phyloP scores from a whole-genome alignment of 176 grass and related monocot species.

The Alloteropsis semialata region DNA sequence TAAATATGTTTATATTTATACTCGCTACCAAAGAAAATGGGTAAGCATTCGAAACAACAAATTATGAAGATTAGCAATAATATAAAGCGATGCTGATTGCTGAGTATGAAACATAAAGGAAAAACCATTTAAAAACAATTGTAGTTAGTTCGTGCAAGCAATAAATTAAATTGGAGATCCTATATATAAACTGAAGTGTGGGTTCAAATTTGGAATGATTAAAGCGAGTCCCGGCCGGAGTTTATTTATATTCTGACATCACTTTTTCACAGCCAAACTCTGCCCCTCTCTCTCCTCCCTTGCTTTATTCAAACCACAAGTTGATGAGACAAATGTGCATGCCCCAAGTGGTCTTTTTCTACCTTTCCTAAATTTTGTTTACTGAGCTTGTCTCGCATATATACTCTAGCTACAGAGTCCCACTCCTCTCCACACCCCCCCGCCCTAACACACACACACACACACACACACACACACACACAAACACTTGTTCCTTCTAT shows the following conservation, averaged over 20 bases:
- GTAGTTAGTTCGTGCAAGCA: background rate
- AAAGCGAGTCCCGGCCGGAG: slow-evolving; percentile 2
- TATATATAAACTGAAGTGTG: background rate
- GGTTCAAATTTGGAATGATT: slow-evolving; percentile 38
- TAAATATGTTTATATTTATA: background rate
- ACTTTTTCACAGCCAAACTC: slow-evolving; percentile 30
- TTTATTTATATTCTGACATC: background rate
- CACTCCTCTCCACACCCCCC: slow-evolving; percentile 8
- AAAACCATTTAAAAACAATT: background rate
- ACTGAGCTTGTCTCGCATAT: slow-evolving; percentile 24
- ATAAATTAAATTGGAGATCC: background rate
- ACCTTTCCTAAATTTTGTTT: slow-evolving; percentile 38
- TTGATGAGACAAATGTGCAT: slow-evolving; percentile 44
- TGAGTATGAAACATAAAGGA: background rate
- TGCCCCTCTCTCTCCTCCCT: background rate
- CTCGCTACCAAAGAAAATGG: background rate
- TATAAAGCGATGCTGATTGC: too few relatives aligned
- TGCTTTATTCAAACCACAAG: slow-evolving; percentile 42
- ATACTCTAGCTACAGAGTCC: background rate
- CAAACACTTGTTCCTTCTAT: slow-evolving; percentile 35
- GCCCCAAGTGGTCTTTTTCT: slow-evolving; percentile 57
- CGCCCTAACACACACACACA: too few relatives aligned
- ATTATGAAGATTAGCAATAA: background rate
- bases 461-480: too few relatives aligned
- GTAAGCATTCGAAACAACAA: background rate